These are phyloP conservation scores for Canavalia ensiformis DNA, from an alignment of 306 rosid species.

Conservation along the genomic window DNA sequence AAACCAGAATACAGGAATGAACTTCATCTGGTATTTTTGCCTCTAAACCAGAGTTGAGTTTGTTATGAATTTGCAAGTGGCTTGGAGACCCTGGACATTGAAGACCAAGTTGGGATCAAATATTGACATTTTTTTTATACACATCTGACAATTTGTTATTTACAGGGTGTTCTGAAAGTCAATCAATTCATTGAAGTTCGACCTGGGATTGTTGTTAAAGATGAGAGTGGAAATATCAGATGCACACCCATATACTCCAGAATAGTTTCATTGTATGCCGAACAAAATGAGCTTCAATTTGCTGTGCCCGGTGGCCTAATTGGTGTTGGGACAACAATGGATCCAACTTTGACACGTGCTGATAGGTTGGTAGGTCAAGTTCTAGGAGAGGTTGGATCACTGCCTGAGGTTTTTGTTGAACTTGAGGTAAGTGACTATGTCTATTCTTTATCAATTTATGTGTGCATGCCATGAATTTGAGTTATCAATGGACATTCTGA, in stretches of 20 bases:
- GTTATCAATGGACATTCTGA: background rate
- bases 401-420: constrained; percentile 88
- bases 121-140: background rate
- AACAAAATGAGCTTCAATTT: constrained; percentile 93
- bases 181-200: constrained; percentile 98
- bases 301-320: constrained; percentile 98
- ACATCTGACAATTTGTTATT: constrained; percentile 40
- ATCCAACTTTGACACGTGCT: constrained; percentile 96
- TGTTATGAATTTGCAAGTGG: background rate
- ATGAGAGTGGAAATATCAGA: constrained; percentile 83
- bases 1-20: background rate
- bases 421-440: constrained; percentile 73
- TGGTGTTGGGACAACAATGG: constrained; percentile 98
- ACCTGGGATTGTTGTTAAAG: constrained; percentile 96
- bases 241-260: constrained; percentile 98
- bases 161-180: constrained; percentile 91
- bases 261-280: constrained; percentile 89
- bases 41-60: background rate
- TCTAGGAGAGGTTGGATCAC: constrained; percentile 97
- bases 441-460: constrained; percentile 7
- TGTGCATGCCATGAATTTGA: background rate
- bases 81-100: background rate
- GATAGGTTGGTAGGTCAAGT: constrained; percentile 98
- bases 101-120: background rate
- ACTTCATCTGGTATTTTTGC: background rate